Conservation (phyloP, 2,329 filamentous ascomycete species). For the Periconia macrospinosa region DNA sequence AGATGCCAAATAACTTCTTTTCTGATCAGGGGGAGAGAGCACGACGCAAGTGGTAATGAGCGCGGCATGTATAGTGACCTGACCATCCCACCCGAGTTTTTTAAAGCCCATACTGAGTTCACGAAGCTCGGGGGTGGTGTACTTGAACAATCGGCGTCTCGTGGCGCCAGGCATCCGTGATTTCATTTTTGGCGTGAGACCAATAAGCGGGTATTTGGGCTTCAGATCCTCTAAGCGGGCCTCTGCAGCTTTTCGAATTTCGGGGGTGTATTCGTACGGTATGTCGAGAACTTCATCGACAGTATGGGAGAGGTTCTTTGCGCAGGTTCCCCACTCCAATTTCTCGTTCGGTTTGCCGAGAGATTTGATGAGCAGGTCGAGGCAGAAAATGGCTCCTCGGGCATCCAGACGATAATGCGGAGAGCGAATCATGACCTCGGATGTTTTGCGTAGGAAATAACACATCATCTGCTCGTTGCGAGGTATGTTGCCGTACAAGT, state of each 20-base stretch:
- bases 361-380: constrained; percentile 23
- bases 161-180: constrained; percentile 9
- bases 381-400: constrained; percentile 26
- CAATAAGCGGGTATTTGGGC: constrained; percentile 20
- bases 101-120: constrained; percentile 13
- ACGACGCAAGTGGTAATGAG: constrained; percentile 18
- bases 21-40: constrained; percentile 14
- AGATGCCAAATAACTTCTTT: constrained; percentile 24
- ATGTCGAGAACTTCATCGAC: constrained; percentile 23
- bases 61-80: constrained; percentile 18
- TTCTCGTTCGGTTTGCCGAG: constrained; percentile 18
- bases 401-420: constrained; percentile 29
- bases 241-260: constrained; percentile 17
- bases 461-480: constrained; percentile 31
- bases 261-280: constrained; percentile 13
- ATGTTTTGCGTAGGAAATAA: constrained; percentile 22
- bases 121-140: constrained; percentile 17
- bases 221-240: constrained; percentile 20
- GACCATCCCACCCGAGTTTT: constrained; percentile 9
- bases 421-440: constrained; percentile 25
- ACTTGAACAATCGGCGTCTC: constrained; percentile 9
- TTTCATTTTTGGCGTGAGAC: constrained; percentile 16
- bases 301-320: constrained; percentile 25
- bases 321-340: constrained; percentile 23
- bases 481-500: constrained; percentile 23